Percentiles rank a stretch among this genome's conserved stretches.
These are phyloP conservation scores for Peltaster fructicola DNA, from an alignment of 2,329 filamentous ascomycete genomes.

Conservation along the genomic window DNA sequence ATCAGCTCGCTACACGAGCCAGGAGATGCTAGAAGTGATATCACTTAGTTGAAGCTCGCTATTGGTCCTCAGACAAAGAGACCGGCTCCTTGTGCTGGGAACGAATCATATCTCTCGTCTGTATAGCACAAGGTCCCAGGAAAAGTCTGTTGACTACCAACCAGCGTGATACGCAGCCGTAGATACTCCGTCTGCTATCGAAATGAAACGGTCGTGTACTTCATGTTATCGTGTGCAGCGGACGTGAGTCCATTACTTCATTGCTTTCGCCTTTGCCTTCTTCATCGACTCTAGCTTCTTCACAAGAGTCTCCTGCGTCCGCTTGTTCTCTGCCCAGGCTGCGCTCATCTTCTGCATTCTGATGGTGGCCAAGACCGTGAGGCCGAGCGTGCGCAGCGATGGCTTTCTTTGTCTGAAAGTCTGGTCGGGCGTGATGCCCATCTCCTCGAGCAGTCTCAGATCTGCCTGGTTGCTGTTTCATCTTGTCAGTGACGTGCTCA, in stretches of 20 bases:
- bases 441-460: conserved; percentile 66
- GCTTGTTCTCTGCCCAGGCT: conserved; percentile 33
- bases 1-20: too few relatives aligned
- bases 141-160: too few relatives aligned
- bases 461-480: conserved; percentile 82
- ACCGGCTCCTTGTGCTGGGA: too few relatives aligned
- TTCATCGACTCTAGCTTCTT: conserved; percentile 30
- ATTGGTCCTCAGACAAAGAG: too few relatives aligned
- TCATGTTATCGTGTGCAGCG: too few relatives aligned
- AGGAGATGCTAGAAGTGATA: too few relatives aligned
- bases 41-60: too few relatives aligned
- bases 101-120: too few relatives aligned
- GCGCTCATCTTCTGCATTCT: conserved; percentile 33
- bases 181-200: too few relatives aligned
- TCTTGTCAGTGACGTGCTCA: background rate
- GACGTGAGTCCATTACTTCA: background rate
- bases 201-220: too few relatives aligned
- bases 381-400: conserved; percentile 30
- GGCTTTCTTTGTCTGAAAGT: conserved; percentile 26
- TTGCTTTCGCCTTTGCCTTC: conserved; percentile 4
- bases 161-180: too few relatives aligned
- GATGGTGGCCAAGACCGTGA: conserved; percentile 31
- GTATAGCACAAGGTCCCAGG: too few relatives aligned
- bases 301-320: conserved; percentile 28
- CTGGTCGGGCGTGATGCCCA: conserved; percentile 48